Percentiles rank a stretch among this genome's conserved stretches.
Evolutionary conservation across 768 basidiomycete species (phyloP).

Genomic region (Dioszegia crocea): DNA sequence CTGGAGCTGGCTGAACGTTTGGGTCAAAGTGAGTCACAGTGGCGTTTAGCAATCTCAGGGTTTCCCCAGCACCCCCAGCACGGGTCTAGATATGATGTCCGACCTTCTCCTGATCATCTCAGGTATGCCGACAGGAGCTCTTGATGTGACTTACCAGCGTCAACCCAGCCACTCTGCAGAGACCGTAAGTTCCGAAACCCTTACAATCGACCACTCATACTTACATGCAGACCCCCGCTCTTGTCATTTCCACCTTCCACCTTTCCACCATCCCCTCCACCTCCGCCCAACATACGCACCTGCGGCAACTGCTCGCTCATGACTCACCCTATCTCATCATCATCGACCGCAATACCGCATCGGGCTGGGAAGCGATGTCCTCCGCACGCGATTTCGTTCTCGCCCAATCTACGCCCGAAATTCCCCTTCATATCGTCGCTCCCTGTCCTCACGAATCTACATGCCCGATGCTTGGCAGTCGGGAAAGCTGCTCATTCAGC

Average conservation of each 20-base stretch:
- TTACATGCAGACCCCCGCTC: slow-evolving; percentile 43
- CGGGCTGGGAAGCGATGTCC: slow-evolving; percentile 59
- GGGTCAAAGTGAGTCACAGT: neutral
- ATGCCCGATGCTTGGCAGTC: slow-evolving; percentile 62
- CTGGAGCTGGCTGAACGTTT: slow-evolving; percentile 8
- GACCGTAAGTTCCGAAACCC: neutral
- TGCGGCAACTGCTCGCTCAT: slow-evolving; percentile 19
- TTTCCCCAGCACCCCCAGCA: no score
- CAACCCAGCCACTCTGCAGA: neutral
- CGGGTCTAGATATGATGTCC: no score
- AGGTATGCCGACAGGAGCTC: slow-evolving; percentile 3
- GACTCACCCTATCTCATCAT: slow-evolving; percentile 53
- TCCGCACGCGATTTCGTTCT: slow-evolving; percentile 21
- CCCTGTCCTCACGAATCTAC: slow-evolving; percentile 86
- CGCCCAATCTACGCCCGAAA: slow-evolving; percentile 11
- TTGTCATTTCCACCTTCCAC: slow-evolving; percentile 82
- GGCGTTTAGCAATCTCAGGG: no score
- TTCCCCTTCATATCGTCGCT: slow-evolving; percentile 31
- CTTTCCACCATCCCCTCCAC: slow-evolving; percentile 67
- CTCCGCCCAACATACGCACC: slow-evolving; percentile 55
- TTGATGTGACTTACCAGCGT: slow-evolving; percentile 5
- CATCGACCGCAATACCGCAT: slow-evolving; percentile 73
- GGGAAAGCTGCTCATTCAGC: slow-evolving; percentile 66
- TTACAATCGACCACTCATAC: neutral
- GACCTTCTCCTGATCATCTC: neutral